These are phyloP conservation scores for Endogone sp. DNA, from an alignment of 192 early-diverging fungal species.

Conservation along the genomic window DNA sequence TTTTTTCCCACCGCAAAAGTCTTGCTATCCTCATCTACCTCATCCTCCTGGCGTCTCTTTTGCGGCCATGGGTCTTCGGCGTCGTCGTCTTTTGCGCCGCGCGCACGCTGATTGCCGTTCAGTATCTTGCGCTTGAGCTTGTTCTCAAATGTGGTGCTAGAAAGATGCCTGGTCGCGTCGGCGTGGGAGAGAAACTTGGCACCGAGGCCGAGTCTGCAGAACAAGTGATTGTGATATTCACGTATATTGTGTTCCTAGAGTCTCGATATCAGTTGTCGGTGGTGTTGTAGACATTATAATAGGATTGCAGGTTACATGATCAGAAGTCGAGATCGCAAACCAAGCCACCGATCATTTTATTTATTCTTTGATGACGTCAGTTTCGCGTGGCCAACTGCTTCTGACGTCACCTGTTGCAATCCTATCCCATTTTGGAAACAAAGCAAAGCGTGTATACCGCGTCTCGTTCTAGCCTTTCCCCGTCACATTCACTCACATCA, in stretches of 20 bases:
- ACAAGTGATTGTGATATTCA: background rate
- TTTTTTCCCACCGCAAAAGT: constrained; percentile 29
- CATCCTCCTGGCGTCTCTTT: constrained; percentile 4
- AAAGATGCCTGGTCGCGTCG: constrained; percentile 41
- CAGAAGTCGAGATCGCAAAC: too few species aligned
- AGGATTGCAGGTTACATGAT: background rate
- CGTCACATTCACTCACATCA: too few species aligned
- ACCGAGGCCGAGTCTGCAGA: constrained; percentile 41
- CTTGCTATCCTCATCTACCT: constrained; percentile 24
- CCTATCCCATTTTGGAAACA: too few species aligned
- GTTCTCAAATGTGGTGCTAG: constrained; percentile 28
- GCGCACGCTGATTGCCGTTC: constrained; percentile 26
- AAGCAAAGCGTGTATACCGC: too few species aligned
- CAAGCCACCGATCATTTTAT: too few species aligned
- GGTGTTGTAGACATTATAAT: background rate
- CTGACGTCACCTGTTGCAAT: too few species aligned
- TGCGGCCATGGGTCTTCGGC: constrained; percentile 9
- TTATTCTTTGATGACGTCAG: too few species aligned
- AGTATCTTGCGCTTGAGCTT: constrained; percentile 38
- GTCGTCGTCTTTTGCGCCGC: background rate
- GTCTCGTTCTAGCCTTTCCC: too few species aligned
- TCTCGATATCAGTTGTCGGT: constrained; percentile 6
- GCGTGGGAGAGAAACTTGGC: constrained; percentile 49
- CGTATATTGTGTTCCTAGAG: constrained; percentile 34
- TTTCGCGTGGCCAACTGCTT: too few species aligned